phyloP scores from a whole-genome alignment of 306 rosid species.

The Vicia sativa region DNA sequence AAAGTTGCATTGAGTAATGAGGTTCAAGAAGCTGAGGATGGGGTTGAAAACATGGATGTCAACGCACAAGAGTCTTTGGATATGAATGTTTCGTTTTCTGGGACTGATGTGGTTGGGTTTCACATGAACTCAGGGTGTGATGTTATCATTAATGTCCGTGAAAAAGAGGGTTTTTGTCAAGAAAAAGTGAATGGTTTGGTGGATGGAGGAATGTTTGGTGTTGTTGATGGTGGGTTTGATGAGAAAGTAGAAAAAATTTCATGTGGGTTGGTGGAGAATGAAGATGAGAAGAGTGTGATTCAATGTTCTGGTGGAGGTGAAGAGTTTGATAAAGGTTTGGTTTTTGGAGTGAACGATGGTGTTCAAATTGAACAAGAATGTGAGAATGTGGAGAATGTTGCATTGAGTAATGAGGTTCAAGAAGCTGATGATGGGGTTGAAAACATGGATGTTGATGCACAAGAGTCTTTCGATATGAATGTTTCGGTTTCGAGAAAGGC shows the following conservation, averaged over 20 bases:
- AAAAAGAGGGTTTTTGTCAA: conserved; percentile 34
- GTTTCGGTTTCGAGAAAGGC: conserved; percentile 3
- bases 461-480: conserved; percentile 33
- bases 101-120: no score
- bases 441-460: no score
- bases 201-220: conserved; percentile 19
- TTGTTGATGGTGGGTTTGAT: conserved; percentile 35
- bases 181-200: conserved; percentile 32
- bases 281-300: neutral
- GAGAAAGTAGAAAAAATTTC: conserved; percentile 13
- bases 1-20: neutral
- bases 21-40: no score
- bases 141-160: conserved; percentile 28
- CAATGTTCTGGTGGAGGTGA: conserved; percentile 30
- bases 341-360: conserved; percentile 28
- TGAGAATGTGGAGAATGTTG: conserved; percentile 15
- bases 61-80: conserved; percentile 25
- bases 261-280: conserved; percentile 22
- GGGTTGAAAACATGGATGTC: no score
- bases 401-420: neutral
- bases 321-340: conserved; percentile 28
- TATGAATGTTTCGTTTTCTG: conserved; percentile 4
- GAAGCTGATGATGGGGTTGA: no score
- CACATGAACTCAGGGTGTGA: no score
- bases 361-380: conserved; percentile 23